phyloP scores from a whole-genome alignment of 495 filamentous ascomycete species.

The Jackrogersella multiformis region DNA sequence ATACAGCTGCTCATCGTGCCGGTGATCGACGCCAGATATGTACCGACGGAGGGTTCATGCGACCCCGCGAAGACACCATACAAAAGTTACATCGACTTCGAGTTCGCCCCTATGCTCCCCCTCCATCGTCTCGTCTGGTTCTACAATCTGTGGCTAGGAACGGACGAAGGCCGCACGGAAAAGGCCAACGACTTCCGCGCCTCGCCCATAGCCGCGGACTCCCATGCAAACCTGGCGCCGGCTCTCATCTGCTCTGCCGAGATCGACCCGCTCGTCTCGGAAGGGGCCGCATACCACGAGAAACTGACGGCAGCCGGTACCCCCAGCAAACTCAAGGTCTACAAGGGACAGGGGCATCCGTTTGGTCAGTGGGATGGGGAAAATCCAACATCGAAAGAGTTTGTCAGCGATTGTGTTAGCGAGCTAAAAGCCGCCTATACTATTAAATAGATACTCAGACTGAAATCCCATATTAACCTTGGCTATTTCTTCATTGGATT shows the following conservation, averaged over 20 bases:
- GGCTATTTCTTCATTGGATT: no score
- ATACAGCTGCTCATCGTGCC: slow-evolving; percentile 63
- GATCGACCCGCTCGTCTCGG: slow-evolving; percentile 48
- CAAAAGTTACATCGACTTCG: slow-evolving; percentile 48
- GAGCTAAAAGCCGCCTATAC: slow-evolving; percentile 46
- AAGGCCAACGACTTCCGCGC: slow-evolving; percentile 46
- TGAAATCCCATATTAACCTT: no score
- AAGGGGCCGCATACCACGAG: slow-evolving; percentile 50
- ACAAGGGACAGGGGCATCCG: slow-evolving; percentile 50
- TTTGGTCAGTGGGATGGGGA: slow-evolving; percentile 51
- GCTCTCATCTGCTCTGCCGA: slow-evolving; percentile 48
- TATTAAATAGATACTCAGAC: not conserved
- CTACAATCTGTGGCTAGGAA: slow-evolving; percentile 52
- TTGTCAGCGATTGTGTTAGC: slow-evolving; percentile 45
- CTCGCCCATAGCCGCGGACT: slow-evolving; percentile 49
- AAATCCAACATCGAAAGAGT: slow-evolving; percentile 46
- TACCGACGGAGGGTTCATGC: slow-evolving; percentile 49
- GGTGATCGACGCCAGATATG: slow-evolving; percentile 56
- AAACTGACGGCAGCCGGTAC: slow-evolving; percentile 46
- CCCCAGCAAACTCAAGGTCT: slow-evolving; percentile 48
- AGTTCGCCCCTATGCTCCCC: slow-evolving; percentile 51
- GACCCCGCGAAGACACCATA: slow-evolving; percentile 45
- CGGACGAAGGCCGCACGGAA: slow-evolving; percentile 41
- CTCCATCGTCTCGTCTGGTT: slow-evolving; percentile 51
- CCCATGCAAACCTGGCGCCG: slow-evolving; percentile 47